Conservation (phyloP, 306 rosid genomes). For the Pyrus communis region DNA sequence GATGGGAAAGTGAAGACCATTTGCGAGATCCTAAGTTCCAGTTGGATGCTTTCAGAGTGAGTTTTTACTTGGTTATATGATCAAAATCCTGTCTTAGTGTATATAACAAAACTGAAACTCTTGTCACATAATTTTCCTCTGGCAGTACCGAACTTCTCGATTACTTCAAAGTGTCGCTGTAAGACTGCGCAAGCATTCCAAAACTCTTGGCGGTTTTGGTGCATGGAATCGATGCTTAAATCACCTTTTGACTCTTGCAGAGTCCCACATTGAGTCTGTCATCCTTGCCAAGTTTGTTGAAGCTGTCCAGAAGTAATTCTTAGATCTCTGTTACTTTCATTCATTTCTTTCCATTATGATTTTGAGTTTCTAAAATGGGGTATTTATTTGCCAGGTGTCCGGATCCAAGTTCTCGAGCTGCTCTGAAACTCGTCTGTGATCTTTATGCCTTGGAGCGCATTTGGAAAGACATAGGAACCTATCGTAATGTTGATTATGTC, state of each 20-base stretch:
- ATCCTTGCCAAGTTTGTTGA: slow-evolving; percentile 88
- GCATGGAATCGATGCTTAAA: slow-evolving; percentile 98
- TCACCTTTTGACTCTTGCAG: slow-evolving; percentile 92
- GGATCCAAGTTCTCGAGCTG: slow-evolving; percentile 67
- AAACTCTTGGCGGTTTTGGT: slow-evolving; percentile 77
- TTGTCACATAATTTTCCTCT: slow-evolving; percentile 8
- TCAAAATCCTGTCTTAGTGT: not conserved
- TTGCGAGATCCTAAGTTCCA: slow-evolving; percentile 86
- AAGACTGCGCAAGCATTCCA: slow-evolving; percentile 77
- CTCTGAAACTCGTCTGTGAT: slow-evolving; percentile 85
- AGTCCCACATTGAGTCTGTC: slow-evolving; percentile 86
- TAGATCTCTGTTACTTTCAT: slow-evolving; percentile 6
- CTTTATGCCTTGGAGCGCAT: slow-evolving; percentile 91
- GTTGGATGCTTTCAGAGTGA: slow-evolving; percentile 96
- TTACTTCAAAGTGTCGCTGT: slow-evolving; percentile 88
- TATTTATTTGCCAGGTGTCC: slow-evolving; percentile 53
- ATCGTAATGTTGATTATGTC: slow-evolving; percentile 89
- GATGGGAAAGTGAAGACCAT: slow-evolving; percentile 91
- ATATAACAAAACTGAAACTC: not conserved
- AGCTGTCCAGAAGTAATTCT: slow-evolving; percentile 64
- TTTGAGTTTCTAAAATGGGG: slow-evolving; percentile 11
- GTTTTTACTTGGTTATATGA: slow-evolving; percentile 24
- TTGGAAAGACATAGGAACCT: slow-evolving; percentile 98
- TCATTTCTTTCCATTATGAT: not conserved
- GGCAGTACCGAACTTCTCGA: slow-evolving; percentile 90